A percentile compares a stretch with the other conserved stretches of the same genome.
These are phyloP conservation scores for Bipolaris bicolor DNA, from an alignment of 2,329 filamentous ascomycete species.

Conservation along the genomic window DNA sequence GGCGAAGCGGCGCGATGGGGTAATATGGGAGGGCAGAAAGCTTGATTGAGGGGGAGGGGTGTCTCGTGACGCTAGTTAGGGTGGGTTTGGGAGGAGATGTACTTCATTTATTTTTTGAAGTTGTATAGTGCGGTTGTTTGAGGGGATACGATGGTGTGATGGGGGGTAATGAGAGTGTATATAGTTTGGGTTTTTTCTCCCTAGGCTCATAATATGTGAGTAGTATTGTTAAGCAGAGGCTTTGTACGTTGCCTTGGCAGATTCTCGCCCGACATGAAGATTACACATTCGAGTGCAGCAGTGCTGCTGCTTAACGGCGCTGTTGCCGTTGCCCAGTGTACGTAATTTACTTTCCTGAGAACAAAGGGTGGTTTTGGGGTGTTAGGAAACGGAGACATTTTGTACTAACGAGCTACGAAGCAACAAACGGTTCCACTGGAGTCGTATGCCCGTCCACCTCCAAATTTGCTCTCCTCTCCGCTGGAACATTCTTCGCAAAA, in stretches of 20 bases:
- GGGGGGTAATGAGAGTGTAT: too few species aligned
- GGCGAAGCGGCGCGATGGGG: too few species aligned
- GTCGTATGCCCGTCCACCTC: conserved; percentile 48
- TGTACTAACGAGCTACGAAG: neutral
- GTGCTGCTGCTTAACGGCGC: conserved; percentile 21
- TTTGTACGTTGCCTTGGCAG: too few species aligned
- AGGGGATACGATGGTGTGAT: too few species aligned
- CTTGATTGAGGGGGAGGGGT: too few species aligned
- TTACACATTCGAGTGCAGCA: conserved; percentile 9
- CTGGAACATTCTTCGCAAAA: conserved; percentile 54
- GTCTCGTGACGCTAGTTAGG: too few species aligned
- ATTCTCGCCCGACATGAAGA: conserved; percentile 5
- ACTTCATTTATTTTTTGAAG: too few species aligned
- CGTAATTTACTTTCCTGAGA: neutral
- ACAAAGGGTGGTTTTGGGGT: neutral
- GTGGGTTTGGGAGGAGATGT: too few species aligned
- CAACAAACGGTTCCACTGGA: conserved; percentile 26
- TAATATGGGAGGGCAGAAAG: too few species aligned
- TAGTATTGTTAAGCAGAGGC: too few species aligned
- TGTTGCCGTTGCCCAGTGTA: conserved; percentile 22
- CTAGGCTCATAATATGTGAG: neutral
- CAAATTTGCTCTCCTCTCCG: conserved; percentile 55
- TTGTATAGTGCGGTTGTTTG: too few species aligned
- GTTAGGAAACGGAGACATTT: neutral
- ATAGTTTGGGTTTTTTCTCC: neutral